phyloP scores from a whole-genome alignment of 176 grass and related monocot genomes.

The Avena insularis region DNA sequence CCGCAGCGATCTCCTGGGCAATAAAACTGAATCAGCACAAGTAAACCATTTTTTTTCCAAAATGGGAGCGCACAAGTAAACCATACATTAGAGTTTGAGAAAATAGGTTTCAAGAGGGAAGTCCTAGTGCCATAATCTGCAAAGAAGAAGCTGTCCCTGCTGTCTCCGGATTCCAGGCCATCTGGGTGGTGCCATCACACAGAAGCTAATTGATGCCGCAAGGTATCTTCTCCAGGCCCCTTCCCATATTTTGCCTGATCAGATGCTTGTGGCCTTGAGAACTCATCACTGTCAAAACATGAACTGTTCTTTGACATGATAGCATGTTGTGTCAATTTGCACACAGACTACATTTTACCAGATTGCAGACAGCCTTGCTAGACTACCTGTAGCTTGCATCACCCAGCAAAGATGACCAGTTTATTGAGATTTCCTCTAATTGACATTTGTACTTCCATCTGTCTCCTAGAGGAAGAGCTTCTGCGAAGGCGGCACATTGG shows the following conservation, averaged over 20 bases:
- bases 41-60: neutral
- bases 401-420: neutral
- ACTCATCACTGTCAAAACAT: neutral
- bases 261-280: neutral
- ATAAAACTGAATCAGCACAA: constrained; percentile 38
- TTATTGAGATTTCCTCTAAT: constrained; percentile 5
- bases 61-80: too few relatives aligned
- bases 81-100: constrained; percentile 69
- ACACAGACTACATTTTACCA: neutral
- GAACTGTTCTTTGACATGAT: neutral
- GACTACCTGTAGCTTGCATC: neutral
- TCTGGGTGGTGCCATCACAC: constrained; percentile 82
- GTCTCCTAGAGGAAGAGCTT: constrained; percentile 65
- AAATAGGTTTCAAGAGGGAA: constrained; percentile 82
- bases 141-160: constrained; percentile 66
- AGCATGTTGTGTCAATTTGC: neutral
- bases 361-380: neutral
- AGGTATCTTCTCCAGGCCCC: constrained; percentile 44
- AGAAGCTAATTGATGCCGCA: constrained; percentile 80
- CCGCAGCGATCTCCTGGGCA: neutral
- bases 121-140: constrained; percentile 71
- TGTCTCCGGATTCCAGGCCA: constrained; percentile 77
- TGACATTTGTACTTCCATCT: neutral
- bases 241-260: neutral
- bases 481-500: constrained; percentile 32